phyloP scores from a whole-genome alignment of 768 basidiomycete species.

The Lenzites betulinus region DNA sequence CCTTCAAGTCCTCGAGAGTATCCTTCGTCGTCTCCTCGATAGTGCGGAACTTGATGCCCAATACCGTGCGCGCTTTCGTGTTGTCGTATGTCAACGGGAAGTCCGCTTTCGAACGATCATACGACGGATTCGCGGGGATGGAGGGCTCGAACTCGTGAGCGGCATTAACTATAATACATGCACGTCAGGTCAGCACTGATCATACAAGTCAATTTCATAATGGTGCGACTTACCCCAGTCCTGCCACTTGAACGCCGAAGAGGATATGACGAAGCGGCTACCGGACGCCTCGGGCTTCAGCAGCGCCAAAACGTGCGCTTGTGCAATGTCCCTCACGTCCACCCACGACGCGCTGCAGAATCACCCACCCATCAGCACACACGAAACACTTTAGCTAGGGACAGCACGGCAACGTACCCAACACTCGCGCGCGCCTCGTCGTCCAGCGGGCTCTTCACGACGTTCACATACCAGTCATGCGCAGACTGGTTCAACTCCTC shows the following conservation, averaged over 20 bases:
- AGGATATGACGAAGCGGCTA: conserved; percentile 56
- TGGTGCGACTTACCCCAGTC: conserved; percentile 21
- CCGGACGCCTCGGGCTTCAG: conserved; percentile 53
- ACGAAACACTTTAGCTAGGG: neutral
- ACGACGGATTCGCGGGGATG: conserved; percentile 8
- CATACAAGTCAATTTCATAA: no score
- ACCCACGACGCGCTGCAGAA: conserved; percentile 21
- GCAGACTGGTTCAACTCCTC: conserved; percentile 41
- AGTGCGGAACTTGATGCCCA: conserved; percentile 45
- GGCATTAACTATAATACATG: neutral
- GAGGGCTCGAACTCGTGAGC: neutral
- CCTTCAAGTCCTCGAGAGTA: conserved; percentile 42
- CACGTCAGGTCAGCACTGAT: neutral
- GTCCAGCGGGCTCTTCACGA: conserved; percentile 25
- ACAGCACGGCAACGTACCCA: conserved; percentile 30
- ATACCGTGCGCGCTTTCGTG: conserved; percentile 38
- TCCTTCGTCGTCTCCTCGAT: conserved; percentile 44
- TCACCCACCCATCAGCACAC: no score
- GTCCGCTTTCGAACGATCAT: conserved; percentile 26
- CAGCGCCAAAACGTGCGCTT: conserved; percentile 55
- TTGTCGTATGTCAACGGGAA: conserved; percentile 35
- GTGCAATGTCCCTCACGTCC: conserved; percentile 58
- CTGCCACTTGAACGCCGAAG: conserved; percentile 31
- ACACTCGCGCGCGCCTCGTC: conserved; percentile 17
- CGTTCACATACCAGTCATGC: conserved; percentile 26